Evolutionary conservation across 1,284 basidiomycete genomes (phyloP).

Genomic region (Naganishia liquefaciens): DNA sequence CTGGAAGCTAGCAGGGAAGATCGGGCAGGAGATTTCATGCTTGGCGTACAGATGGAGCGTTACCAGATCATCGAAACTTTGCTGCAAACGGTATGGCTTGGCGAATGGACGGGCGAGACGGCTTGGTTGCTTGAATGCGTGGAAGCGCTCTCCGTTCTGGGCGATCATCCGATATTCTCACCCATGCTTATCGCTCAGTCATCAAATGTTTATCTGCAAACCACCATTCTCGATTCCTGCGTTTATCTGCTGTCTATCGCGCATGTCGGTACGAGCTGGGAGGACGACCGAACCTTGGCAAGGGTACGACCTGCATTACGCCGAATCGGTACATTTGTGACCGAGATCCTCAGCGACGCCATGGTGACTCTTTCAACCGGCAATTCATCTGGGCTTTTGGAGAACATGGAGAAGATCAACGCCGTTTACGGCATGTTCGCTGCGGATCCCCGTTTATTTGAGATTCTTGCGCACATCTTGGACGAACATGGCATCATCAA

Average conservation of each 20-base stretch:
- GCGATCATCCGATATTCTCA: constrained; percentile 24
- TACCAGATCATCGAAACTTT: constrained; percentile 29
- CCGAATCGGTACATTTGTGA: constrained; percentile 19
- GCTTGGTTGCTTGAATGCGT: constrained; percentile 14
- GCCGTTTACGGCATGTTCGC: constrained; percentile 23
- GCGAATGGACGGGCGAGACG: constrained; percentile 17
- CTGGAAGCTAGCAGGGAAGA: constrained; percentile 21
- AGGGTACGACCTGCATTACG: constrained; percentile 7
- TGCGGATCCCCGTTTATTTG: constrained; percentile 6
- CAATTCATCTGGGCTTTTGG: not conserved
- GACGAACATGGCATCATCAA: constrained; percentile 25
- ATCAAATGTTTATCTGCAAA: constrained; percentile 10
- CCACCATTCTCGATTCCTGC: constrained; percentile 20
- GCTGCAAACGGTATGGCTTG: constrained; percentile 29
- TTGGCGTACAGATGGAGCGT: constrained; percentile 26
- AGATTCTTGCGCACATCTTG: constrained; percentile 9
- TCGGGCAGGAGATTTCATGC: constrained; percentile 26
- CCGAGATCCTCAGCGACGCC: constrained; percentile 24
- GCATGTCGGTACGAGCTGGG: constrained; percentile 4
- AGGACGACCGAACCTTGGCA: constrained; percentile 1
- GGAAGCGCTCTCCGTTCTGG: constrained; percentile 17
- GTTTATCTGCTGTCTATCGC: constrained; percentile 29
- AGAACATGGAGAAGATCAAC: constrained; percentile 24
- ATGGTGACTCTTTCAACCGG: constrained; percentile 21
- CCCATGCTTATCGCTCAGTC: constrained; percentile 14